Evolutionary conservation across 2,329 filamentous ascomycete genomes (phyloP).

Genomic region (Aspergillus jensenii): DNA sequence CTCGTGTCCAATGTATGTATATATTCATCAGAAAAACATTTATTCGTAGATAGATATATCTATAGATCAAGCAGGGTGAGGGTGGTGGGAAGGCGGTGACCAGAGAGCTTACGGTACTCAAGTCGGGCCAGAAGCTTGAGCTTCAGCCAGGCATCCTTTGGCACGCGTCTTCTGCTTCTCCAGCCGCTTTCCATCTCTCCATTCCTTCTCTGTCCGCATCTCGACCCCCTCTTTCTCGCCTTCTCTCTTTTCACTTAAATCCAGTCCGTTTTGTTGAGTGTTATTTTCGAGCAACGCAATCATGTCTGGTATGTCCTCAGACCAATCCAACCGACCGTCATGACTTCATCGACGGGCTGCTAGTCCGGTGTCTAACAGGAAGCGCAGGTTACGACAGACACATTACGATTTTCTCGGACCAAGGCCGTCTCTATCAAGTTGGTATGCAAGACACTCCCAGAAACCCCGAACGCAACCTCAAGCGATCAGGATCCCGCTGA

Average conservation of each 20-base stretch:
- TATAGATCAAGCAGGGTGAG: background rate
- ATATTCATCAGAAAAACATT: background rate
- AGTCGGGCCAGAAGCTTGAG: conserved; percentile 30
- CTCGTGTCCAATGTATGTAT: background rate
- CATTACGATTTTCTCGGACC: conserved; percentile 99
- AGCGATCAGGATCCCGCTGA: conserved; percentile 22
- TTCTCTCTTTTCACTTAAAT: conserved; percentile 3
- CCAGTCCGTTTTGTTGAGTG: conserved; percentile 11
- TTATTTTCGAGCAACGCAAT: conserved; percentile 23
- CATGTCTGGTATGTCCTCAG: conserved; percentile 45
- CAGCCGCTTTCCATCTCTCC: conserved; percentile 23
- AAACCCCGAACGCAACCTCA: conserved; percentile 6
- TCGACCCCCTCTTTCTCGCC: background rate
- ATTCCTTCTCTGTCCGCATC: conserved; percentile 18
- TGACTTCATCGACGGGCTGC: conserved; percentile 33
- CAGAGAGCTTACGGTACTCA: conserved; percentile 25
- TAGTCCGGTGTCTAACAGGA: conserved; percentile 50
- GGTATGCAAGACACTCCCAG: conserved; percentile 54
- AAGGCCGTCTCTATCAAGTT: conserved; percentile 98
- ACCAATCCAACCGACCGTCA: conserved; percentile 16
- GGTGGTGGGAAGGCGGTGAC: conserved; percentile 33
- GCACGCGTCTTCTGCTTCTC: conserved; percentile 32
- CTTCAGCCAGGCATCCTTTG: conserved; percentile 37
- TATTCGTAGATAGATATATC: background rate
- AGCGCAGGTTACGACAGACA: conserved; percentile 95